phyloP scores from a whole-genome alignment of 202 grass and related monocot species.

The Carex sylvatica region DNA sequence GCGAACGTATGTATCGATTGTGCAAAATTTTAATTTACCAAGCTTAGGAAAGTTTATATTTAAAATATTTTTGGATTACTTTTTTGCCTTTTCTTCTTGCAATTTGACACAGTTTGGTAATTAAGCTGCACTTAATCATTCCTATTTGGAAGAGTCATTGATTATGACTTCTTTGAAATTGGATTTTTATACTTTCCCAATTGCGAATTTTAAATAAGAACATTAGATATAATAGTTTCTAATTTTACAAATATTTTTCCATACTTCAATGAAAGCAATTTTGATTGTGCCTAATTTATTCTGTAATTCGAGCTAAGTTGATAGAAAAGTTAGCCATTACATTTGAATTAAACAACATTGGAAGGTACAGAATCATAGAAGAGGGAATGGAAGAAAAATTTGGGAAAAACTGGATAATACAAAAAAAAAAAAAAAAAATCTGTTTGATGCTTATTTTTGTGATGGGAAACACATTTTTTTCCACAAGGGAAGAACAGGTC shows the following conservation, averaged over 20 bases:
- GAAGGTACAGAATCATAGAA: neutral
- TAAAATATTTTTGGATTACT: neutral
- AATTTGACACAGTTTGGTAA: neutral
- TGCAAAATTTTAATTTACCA: neutral
- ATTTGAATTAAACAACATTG: constrained; percentile 9
- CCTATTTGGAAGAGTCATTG: neutral
- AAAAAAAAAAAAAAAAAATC: neutral
- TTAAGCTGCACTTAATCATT: neutral
- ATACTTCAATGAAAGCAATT: neutral
- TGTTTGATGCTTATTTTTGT: neutral
- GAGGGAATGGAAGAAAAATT: neutral
- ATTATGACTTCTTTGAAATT: neutral
- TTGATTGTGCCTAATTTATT: neutral
- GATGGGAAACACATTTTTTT: neutral
- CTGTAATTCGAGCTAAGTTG: neutral
- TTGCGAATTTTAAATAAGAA: neutral
- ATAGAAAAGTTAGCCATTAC: neutral
- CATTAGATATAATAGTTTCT: neutral
- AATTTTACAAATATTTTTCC: neutral
- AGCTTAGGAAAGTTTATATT: neutral
- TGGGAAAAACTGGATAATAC: neutral
- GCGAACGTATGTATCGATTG: constrained; percentile 16
- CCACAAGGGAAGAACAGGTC: neutral
- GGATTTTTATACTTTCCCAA: neutral
- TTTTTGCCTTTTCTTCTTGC: neutral